Base-by-base conservation (phyloP, 2,329 filamentous ascomycete species). In the Colletotrichum lindemuthianum region DNA sequence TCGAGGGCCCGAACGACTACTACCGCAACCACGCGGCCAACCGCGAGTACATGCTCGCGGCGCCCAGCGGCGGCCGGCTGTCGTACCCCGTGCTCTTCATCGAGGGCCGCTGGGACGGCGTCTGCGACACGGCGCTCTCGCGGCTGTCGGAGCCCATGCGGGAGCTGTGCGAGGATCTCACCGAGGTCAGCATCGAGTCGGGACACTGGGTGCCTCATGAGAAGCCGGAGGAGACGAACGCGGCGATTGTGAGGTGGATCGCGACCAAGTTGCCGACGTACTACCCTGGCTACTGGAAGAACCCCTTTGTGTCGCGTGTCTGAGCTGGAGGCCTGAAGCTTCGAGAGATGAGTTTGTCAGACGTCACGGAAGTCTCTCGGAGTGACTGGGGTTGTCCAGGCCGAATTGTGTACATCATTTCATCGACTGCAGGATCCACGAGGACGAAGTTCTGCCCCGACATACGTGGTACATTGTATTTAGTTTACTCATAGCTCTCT, bases 1-100 rank as follows among this genome's bases (percentile, higher is more conserved):
- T 99, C 80, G 50, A 50, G 16, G 57, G 57, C 33, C 44, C 57
- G 1, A 55, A 60, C 34, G n/a, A 54, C 2, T 65, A 65, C 67
- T 84, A 84, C 60, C 63, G 78, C 40, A 79, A 84, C 66, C 77
- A 81, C 65, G 71, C 75, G 6, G 71, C 68, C 11, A 84, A 84
- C 58, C 69, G 66, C 3, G 74, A 73, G 43, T 84, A 80, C 68
- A 76, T 74, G 7, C 16, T 13, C 2, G 53, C 59, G 6, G 66
- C 67, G 8, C 52, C 69, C 6, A 71, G 70, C 60, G 75, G 76
- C 16, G 73, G 75, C 2, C 59, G 54, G 33, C 67, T 84, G 45
- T 76, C 73, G 57, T 73, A 79, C 57, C 74, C 74, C 2, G 72
- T 72, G 7, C 63, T 75, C 15, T 75, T 75, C 47, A 63, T 75